Percentiles rank a stretch among this genome's conserved stretches.
phyloP scores from a whole-genome alignment of 2,329 filamentous ascomycete species.

The Fusarium sp. region DNA sequence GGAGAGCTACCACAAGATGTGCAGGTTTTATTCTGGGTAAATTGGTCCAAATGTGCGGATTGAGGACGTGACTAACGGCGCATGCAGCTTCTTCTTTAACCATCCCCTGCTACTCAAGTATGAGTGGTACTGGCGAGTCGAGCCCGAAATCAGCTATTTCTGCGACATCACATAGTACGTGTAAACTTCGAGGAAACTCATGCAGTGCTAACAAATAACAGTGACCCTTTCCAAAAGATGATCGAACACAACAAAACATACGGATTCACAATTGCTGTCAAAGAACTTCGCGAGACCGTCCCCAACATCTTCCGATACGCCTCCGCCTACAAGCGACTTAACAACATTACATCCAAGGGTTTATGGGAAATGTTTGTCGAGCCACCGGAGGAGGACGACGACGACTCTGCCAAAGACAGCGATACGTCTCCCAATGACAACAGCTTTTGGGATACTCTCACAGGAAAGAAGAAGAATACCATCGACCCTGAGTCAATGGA shows the following conservation, averaged over 20 bases:
- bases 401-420: conserved; percentile 71
- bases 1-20: conserved; percentile 99
- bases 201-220: conserved; percentile 51
- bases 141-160: conserved; percentile 99
- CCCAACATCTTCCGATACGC: conserved; percentile 99
- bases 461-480: conserved; percentile 76
- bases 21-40: conserved; percentile 97
- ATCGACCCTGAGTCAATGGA: conserved; percentile 96
- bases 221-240: conserved; percentile 97
- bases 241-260: conserved; percentile 95
- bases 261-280: conserved; percentile 98
- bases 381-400: conserved; percentile 72
- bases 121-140: conserved; percentile 99
- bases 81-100: conserved; percentile 88
- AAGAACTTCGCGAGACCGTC: conserved; percentile 96
- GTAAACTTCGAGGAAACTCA: not conserved
- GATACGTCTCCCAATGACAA: conserved; percentile 81
- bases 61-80: conserved; percentile 37
- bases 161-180: conserved; percentile 97
- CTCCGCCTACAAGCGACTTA: conserved; percentile 94
- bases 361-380: conserved; percentile 99
- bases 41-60: conserved; percentile 45
- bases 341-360: conserved; percentile 90
- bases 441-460: conserved; percentile 80
- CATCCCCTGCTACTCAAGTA: conserved; percentile 95